These are phyloP conservation scores for Hyphodiscus hymeniophilus DNA, from an alignment of 495 filamentous ascomycete genomes.

Conservation along the genomic window DNA sequence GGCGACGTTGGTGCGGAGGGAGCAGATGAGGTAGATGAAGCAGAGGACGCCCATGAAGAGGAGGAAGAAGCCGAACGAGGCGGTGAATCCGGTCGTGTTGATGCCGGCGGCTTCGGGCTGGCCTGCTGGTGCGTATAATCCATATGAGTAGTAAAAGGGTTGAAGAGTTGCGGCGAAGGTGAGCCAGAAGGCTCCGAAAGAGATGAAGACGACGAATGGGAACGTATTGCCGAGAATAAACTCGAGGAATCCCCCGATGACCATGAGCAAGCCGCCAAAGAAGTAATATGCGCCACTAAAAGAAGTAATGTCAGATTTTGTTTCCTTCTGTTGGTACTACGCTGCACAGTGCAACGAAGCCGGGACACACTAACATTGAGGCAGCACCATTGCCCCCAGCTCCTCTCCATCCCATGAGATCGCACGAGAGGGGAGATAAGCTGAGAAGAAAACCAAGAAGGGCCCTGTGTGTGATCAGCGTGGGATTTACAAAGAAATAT, in stretches of 20 bases:
- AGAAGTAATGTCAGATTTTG: no score
- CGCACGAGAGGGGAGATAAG: slow-evolving; percentile 55
- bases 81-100: slow-evolving; percentile 31
- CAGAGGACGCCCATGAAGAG: slow-evolving; percentile 54
- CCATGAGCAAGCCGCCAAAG: slow-evolving; percentile 62
- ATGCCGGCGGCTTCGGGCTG: slow-evolving; percentile 31
- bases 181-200: slow-evolving; percentile 52
- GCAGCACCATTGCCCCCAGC: slow-evolving; percentile 58
- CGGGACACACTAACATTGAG: slow-evolving; percentile 8
- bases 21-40: slow-evolving; percentile 59
- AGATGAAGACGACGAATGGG: slow-evolving; percentile 56
- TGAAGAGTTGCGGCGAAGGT: slow-evolving; percentile 47
- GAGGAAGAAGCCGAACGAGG: slow-evolving; percentile 43
- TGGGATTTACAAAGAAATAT: no score
- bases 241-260: slow-evolving; percentile 55
- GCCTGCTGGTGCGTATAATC: slow-evolving; percentile 26
- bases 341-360: no score
- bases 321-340: no score
- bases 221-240: slow-evolving; percentile 72
- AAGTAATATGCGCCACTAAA: slow-evolving; percentile 53
- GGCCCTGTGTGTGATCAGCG: slow-evolving; percentile 29
- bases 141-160: slow-evolving; percentile 46
- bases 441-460: slow-evolving; percentile 58
- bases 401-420: slow-evolving; percentile 66
- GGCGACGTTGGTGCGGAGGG: slow-evolving; percentile 60